These are phyloP conservation scores for Alternaria sp. DNA, from an alignment of 2,329 filamentous ascomycete species.

Conservation along the genomic window DNA sequence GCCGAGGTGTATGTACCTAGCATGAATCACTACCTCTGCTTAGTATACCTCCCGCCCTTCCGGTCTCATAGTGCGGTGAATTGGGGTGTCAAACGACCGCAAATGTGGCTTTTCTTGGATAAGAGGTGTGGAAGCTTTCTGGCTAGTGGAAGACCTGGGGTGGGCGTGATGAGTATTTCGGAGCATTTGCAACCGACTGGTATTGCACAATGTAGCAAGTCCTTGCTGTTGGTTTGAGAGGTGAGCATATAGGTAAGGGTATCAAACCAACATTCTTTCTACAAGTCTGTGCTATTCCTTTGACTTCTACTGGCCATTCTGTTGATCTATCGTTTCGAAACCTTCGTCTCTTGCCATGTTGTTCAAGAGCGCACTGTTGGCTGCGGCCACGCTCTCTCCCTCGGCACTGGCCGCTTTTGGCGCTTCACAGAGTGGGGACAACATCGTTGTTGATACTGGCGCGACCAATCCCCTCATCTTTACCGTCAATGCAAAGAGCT, in stretches of 20 bases:
- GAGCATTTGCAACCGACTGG: conserved; percentile 32
- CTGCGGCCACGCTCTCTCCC: conserved; percentile 37
- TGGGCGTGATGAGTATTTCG: conserved; percentile 31
- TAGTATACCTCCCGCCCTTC: conserved; percentile 6
- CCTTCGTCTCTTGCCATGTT: conserved; percentile 32
- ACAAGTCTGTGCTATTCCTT: not conserved
- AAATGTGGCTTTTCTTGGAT: not conserved
- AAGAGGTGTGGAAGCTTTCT: not conserved
- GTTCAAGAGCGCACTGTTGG: conserved; percentile 34
- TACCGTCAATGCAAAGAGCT: conserved; percentile 57
- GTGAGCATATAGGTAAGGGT: conserved; percentile 16
- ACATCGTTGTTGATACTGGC: conserved; percentile 48
- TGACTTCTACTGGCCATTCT: not conserved
- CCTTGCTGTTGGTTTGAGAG: conserved; percentile 3
- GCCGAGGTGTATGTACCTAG: not conserved
- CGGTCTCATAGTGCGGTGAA: not conserved
- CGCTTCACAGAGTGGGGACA: conserved; percentile 41
- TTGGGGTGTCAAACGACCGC: not conserved
- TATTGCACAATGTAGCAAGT: conserved; percentile 1
- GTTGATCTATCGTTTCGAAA: not conserved
- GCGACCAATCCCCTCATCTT: conserved; percentile 45
- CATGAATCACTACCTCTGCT: not conserved
- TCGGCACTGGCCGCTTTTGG: conserved; percentile 49
- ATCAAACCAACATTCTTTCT: not conserved
- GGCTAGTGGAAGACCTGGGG: conserved; percentile 16